Base-by-base conservation (phyloP, 352 stramenopile species). In the Blastocystis sp. region DNA sequence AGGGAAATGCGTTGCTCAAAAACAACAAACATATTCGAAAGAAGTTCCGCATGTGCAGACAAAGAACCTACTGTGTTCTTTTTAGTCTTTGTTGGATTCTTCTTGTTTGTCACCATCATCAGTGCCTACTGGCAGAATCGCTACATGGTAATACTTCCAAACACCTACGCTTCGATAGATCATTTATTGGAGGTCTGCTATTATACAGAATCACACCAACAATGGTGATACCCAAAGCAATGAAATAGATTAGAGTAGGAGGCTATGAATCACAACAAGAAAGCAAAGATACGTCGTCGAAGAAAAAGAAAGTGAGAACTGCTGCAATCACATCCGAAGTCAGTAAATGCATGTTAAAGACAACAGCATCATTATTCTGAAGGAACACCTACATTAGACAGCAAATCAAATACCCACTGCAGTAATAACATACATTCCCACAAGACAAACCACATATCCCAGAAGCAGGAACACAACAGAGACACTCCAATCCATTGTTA, bases 271-370 rank as follows among this genome's bases (percentile, higher is more conserved):
- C 44, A 81, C 22, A 24, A 13, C 44, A 1, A 30, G 0, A 30
- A 27, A 6, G 11, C 9, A 62, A 4, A 4, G 11, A 11, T 22
- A 88, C 62, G 76, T 77, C 62, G 11, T 77, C 77, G 40, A 88
- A 88, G 77, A 88, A 42, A 54, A 88, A 88, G 77, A 54, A 88
- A 4, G 77, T 77, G 19, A 88, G 40, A 17, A 88, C 24, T 9
- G 77, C 54, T 17, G 77, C 77, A 53, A 77, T 58, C 11, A 88
- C 33, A n/a, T 88, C 77, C 37, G 77, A 88, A 40, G 77, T 88
- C 33, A 88, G 62, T 53, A 88, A 33, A 44, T 88, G 58, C 77
- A 88, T 77, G 40, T 88, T 88, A 1, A 88, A 88, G 40, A 77
- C 58, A 24, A 77, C 62, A 19, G 77, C 77, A 48, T 88, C 77